Conservation (phyloP, 2,329 filamentous ascomycete genomes). For the Botryosphaeria agaves region DNA sequence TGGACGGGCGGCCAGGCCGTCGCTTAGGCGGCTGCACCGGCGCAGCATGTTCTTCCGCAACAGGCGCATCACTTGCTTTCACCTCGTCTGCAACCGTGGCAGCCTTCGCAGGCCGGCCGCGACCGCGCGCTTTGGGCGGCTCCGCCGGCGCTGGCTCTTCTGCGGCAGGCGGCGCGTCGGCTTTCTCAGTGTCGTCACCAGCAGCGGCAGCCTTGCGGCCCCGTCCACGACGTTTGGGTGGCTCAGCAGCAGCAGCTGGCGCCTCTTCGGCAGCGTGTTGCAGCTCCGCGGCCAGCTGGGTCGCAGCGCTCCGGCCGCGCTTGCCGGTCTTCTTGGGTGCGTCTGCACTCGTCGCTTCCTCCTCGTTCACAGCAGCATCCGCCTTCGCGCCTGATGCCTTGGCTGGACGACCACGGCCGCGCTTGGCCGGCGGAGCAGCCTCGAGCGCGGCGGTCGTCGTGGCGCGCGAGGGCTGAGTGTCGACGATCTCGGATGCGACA, state of each 20-base stretch:
- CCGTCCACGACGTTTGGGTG: background rate
- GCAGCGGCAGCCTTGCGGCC: background rate
- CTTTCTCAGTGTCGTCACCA: background rate
- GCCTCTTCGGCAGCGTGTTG: background rate
- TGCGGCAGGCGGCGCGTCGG: background rate
- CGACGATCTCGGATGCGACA: constrained; percentile 4
- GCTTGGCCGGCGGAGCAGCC: background rate
- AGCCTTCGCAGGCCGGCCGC: constrained; percentile 6
- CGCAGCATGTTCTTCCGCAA: too few species aligned
- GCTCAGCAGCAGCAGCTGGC: background rate
- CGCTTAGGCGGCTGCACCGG: constrained; percentile 4
- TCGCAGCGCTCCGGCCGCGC: background rate
- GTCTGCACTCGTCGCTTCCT: background rate
- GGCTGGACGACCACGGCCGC: background rate
- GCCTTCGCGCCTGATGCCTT: background rate
- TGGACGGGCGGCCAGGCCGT: constrained; percentile 5
- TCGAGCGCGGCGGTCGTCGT: background rate
- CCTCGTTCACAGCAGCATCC: background rate
- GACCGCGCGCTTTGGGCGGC: constrained; percentile 4
- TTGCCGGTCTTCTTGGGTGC: background rate
- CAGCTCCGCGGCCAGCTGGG: background rate
- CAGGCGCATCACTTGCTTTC: too few species aligned
- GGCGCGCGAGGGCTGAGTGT: constrained; percentile 3
- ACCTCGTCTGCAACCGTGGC: constrained; percentile 1
- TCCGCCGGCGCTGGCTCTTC: too few species aligned